Conservation (phyloP, 352 stramenopile species). For the Hyaloperonospora brassicae region DNA sequence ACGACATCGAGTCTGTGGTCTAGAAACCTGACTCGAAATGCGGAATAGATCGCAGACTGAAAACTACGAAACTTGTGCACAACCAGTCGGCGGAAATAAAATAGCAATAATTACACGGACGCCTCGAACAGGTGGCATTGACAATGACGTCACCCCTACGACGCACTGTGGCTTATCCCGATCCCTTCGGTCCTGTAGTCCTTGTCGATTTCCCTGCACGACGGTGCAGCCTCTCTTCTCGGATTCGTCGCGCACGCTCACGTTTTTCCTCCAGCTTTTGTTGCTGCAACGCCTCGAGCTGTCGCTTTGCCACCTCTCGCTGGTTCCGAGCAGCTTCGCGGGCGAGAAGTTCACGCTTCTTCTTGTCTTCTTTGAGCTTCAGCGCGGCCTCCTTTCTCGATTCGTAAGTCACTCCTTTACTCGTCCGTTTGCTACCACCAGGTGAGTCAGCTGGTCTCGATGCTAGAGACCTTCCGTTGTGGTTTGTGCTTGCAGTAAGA, state of each 20-base stretch:
- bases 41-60: too few species aligned
- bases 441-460: slow-evolving; percentile 19
- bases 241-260: slow-evolving; percentile 55
- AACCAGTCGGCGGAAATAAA: too few species aligned
- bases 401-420: slow-evolving; percentile 40
- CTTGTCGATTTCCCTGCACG: slow-evolving; percentile 18
- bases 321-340: slow-evolving; percentile 58
- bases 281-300: slow-evolving; percentile 59
- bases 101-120: not conserved
- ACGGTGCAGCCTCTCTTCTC: slow-evolving; percentile 37
- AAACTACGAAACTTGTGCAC: too few species aligned
- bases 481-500: slow-evolving; percentile 17
- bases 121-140: slow-evolving; percentile 10
- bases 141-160: slow-evolving; percentile 12
- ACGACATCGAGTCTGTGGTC: too few species aligned
- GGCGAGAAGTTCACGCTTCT: slow-evolving; percentile 45
- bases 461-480: slow-evolving; percentile 14
- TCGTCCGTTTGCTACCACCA: slow-evolving; percentile 13
- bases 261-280: slow-evolving; percentile 61
- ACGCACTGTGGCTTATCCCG: slow-evolving; percentile 7
- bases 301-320: slow-evolving; percentile 48
- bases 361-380: slow-evolving; percentile 72
- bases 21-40: too few species aligned
- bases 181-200: slow-evolving; percentile 19
- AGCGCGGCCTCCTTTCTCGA: slow-evolving; percentile 44